A percentile compares a stretch with the other conserved stretches of the same genome.
Evolutionary conservation across 768 basidiomycete genomes (phyloP).

Genomic region (Cyclocybe aegerita): DNA sequence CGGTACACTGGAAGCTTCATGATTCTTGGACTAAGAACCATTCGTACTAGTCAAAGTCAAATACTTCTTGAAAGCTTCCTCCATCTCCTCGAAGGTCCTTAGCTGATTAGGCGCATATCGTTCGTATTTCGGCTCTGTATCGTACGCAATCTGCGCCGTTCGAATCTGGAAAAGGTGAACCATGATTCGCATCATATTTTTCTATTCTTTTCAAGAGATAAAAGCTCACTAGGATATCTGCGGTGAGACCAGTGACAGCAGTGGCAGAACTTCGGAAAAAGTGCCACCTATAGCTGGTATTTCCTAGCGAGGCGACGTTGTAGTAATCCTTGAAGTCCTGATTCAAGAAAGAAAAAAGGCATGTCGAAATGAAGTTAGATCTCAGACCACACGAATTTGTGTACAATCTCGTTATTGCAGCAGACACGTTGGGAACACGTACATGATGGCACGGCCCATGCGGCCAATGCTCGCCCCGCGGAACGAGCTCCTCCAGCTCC

Average conservation of each 20-base stretch:
- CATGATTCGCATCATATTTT: background rate
- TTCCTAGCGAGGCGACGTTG: slow-evolving; percentile 39
- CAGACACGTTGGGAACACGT: slow-evolving; percentile 21
- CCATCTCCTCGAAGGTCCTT: slow-evolving; percentile 12
- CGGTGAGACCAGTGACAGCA: slow-evolving; percentile 76
- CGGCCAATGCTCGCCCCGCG: slow-evolving; percentile 66
- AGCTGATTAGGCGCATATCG: slow-evolving; percentile 43
- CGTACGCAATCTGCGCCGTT: slow-evolving; percentile 64
- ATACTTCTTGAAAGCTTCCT: background rate
- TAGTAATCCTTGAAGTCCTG: slow-evolving; percentile 40
- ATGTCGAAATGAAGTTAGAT: background rate
- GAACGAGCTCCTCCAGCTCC: slow-evolving; percentile 41
- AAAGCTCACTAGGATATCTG: slow-evolving; percentile 66
- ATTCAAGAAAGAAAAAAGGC: slow-evolving; percentile 35
- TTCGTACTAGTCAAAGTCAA: background rate
- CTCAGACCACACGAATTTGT: no score
- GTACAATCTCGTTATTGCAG: no score
- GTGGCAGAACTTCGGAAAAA: slow-evolving; percentile 72
- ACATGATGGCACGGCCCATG: slow-evolving; percentile 69
- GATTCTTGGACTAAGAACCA: background rate
- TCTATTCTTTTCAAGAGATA: background rate
- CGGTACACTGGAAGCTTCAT: no score
- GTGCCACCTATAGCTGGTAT: slow-evolving; percentile 67
- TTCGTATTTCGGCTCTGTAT: slow-evolving; percentile 44
- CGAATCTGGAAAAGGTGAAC: slow-evolving; percentile 41